Evolutionary conservation across 768 basidiomycete species (phyloP).

Genomic region (Xanthoconium purpureum): DNA sequence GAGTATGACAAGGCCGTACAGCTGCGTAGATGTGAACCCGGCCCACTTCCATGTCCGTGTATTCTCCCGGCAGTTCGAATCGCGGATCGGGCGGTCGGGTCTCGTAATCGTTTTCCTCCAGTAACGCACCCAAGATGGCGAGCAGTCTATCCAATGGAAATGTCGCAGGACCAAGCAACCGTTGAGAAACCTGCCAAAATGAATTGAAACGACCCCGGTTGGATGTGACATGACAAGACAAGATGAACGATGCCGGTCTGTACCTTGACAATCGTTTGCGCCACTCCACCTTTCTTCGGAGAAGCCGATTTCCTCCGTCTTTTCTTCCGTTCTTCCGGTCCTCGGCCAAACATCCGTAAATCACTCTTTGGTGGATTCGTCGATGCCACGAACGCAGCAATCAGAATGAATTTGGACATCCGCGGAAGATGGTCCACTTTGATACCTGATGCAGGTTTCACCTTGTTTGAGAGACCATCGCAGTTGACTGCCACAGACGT

Average conservation of each 20-base stretch:
- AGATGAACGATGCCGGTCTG: neutral
- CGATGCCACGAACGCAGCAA: constrained; percentile 79
- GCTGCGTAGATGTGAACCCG: constrained; percentile 57
- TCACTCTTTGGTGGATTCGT: constrained; percentile 83
- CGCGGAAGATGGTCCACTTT: constrained; percentile 47
- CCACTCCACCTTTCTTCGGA: constrained; percentile 33
- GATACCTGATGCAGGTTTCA: constrained; percentile 7
- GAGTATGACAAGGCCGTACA: constrained; percentile 39
- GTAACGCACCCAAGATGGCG: constrained; percentile 72
- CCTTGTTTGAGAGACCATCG: neutral
- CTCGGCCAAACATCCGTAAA: constrained; percentile 78
- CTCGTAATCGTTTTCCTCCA: constrained; percentile 67
- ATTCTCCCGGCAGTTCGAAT: constrained; percentile 60
- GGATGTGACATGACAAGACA: neutral
- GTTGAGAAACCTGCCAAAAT: constrained; percentile 57
- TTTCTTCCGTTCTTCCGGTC: constrained; percentile 60
- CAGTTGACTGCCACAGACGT: neutral
- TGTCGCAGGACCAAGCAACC: constrained; percentile 72
- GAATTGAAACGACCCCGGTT: neutral
- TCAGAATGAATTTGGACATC: constrained; percentile 70
- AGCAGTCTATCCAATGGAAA: constrained; percentile 80
- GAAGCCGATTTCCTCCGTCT: constrained; percentile 44
- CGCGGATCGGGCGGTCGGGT: constrained; percentile 42
- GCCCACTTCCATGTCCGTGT: constrained; percentile 70
- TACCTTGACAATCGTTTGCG: constrained; percentile 48